These are phyloP conservation scores for Ophiostoma pallidulum DNA, from an alignment of 2,329 filamentous ascomycete species.

Conservation along the genomic window DNA sequence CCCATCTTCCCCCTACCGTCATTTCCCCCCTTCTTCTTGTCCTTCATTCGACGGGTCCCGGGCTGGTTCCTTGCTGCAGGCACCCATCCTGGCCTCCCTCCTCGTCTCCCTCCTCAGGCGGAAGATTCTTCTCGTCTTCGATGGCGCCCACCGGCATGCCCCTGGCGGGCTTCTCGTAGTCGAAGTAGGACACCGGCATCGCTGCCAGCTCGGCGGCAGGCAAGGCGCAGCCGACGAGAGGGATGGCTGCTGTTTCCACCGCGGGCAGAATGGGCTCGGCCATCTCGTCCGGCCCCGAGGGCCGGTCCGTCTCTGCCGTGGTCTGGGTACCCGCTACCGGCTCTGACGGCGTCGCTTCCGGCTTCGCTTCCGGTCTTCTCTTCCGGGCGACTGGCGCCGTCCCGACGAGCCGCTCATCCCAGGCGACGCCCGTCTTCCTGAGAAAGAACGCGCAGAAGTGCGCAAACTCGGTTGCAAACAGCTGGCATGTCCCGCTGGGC, in stretches of 20 bases:
- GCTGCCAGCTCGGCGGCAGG: neutral
- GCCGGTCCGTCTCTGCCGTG: too few relatives aligned
- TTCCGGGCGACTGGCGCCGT: neutral
- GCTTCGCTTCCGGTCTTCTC: neutral
- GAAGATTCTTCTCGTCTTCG: constrained; percentile 10
- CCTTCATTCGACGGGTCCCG: too few relatives aligned
- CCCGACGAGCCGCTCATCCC: constrained; percentile 40
- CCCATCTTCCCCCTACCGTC: too few relatives aligned
- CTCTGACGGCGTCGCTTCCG: neutral
- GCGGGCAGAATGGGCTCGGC: neutral
- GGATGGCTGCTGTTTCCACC: too few relatives aligned
- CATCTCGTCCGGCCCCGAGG: neutral
- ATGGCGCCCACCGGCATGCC: constrained; percentile 24
- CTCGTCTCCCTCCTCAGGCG: neutral
- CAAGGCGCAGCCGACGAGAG: too few relatives aligned
- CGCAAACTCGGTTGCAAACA: constrained; percentile 35
- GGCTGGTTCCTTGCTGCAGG: too few relatives aligned
- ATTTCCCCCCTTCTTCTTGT: neutral
- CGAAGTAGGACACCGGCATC: neutral
- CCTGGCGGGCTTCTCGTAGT: constrained; percentile 12
- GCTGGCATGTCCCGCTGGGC: constrained; percentile 29
- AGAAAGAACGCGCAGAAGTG: constrained; percentile 50
- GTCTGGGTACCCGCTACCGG: neutral
- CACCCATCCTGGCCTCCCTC: neutral
- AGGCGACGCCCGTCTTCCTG: constrained; percentile 46